phyloP scores from a whole-genome alignment of 192 early-diverging fungal genomes.

The Gonapodya prolifera region DNA sequence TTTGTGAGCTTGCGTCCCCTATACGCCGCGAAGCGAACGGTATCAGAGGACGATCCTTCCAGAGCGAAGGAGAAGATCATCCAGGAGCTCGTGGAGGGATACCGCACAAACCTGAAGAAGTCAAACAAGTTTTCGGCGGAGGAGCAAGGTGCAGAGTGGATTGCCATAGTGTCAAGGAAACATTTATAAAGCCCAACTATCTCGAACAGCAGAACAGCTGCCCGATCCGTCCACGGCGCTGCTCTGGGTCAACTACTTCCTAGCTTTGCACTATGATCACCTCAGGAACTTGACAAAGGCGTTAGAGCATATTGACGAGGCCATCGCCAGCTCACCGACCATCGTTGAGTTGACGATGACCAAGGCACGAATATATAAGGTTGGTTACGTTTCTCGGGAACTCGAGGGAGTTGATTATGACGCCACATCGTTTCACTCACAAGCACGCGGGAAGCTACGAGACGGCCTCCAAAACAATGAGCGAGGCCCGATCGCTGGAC shows the following conservation, averaged over 20 bases:
- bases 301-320: slow-evolving; percentile 62
- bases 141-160: slow-evolving; percentile 21
- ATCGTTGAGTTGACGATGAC: slow-evolving; percentile 84
- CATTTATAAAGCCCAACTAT: slow-evolving; percentile 26
- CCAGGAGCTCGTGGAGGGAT: slow-evolving; percentile 53
- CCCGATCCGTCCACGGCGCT: slow-evolving; percentile 65
- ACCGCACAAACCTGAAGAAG: slow-evolving; percentile 33
- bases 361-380: slow-evolving; percentile 92
- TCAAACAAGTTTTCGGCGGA: slow-evolving; percentile 21
- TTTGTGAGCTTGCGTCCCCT: slow-evolving; percentile 47
- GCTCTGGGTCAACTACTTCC: slow-evolving; percentile 84
- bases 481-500: slow-evolving; percentile 77
- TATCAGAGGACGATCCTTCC: slow-evolving; percentile 27
- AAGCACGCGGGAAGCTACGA: slow-evolving; percentile 66
- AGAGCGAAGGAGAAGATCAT: slow-evolving; percentile 54
- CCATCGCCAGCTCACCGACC: slow-evolving; percentile 76
- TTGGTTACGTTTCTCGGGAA: slow-evolving; percentile 9
- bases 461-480: slow-evolving; percentile 63
- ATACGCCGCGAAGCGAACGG: slow-evolving; percentile 52
- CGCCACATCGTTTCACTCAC: slow-evolving; percentile 7
- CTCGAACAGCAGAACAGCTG: too few species aligned
- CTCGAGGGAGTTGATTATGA: not conserved
- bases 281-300: slow-evolving; percentile 55
- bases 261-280: slow-evolving; percentile 81
- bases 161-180: slow-evolving; percentile 3